Base-by-base conservation (phyloP, 2,329 filamentous ascomycete species). In the Xylaria digitata region DNA sequence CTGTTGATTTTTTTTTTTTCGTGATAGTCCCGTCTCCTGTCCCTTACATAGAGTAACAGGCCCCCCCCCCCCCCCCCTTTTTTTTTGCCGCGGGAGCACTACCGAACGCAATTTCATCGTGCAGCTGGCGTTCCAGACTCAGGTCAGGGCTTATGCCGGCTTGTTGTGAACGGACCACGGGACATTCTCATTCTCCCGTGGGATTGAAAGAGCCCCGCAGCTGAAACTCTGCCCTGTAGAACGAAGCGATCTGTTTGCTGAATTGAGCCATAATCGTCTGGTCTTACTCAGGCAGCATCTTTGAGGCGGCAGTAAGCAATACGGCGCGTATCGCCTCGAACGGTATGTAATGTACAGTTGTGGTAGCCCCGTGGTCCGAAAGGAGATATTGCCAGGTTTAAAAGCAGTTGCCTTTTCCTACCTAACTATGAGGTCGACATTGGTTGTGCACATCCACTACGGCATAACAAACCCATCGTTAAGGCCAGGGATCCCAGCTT, bases 41-140 rank as follows among this genome's bases (percentile, higher is more conserved):
- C 11, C 34, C 11, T 45, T 43, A 40, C 37, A 40, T 15, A 40
- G 53, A 43, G 37, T 26, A 45, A 40, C 40, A 55, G 57, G 15
- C 49, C 62, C 63, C n/a, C n/a, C n/a, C n/a, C n/a, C n/a, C n/a
- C n/a, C n/a, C n/a, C n/a, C n/a, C 67, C 45, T 37, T 34, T 50
- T 19, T 53, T 37, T 34, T 50, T 43, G 55, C 56, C 58, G 61
- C 69, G 67, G 63, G 48, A 68, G 64, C 61, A 69, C 59, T 71
- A 70, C 69, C 69, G 69, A 68, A 68, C 54, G 65, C 60, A 71
- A 71, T 70, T 70, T 68, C 64, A 65, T 68, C 69, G 62, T 64
- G 65, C 64, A 68, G 62, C 56, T 62, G 55, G 58, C 58, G 61
- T 67, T 63, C 61, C 69, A 69, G 57, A 50, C 65, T 55, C 48